A percentile compares a stretch with the other conserved stretches of the same genome.
Evolutionary conservation across 371 early-diverging fungal genomes (phyloP).

Genomic region (Quaeritorhiza haematococci): DNA sequence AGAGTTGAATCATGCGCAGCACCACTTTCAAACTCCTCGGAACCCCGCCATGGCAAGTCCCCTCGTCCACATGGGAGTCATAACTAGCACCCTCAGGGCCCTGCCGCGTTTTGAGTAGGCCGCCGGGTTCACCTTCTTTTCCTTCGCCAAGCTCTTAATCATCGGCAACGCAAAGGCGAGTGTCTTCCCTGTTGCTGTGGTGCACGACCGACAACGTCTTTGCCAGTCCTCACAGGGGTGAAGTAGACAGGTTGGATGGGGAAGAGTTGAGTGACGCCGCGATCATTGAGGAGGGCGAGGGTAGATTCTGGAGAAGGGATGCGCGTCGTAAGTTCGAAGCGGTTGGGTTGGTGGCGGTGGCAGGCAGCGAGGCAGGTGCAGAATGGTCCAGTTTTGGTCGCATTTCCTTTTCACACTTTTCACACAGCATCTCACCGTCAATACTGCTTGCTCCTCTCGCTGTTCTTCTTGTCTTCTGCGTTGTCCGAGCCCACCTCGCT

Average conservation of each 20-base stretch:
- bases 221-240: conserved; percentile 70
- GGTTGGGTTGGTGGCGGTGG: no score
- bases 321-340: no score
- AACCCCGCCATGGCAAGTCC: conserved; percentile 94
- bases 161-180: conserved; percentile 87
- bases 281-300: conserved; percentile 51
- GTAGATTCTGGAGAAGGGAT: no score
- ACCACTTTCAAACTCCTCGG: conserved; percentile 64
- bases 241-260: conserved; percentile 90
- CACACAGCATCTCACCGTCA: no score
- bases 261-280: conserved; percentile 77
- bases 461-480: no score
- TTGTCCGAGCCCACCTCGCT: no score
- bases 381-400: no score
- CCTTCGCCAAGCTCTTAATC: conserved; percentile 66
- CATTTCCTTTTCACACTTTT: no score
- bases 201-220: conserved; percentile 91
- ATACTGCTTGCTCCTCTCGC: no score
- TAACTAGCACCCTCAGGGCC: conserved; percentile 77
- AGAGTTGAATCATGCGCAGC: conserved; percentile 54
- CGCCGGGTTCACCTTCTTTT: conserved; percentile 26
- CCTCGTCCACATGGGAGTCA: conserved; percentile 93
- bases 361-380: no score
- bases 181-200: conserved; percentile 95
- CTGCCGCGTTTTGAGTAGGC: conserved; percentile 56